Conservation (phyloP, 495 filamentous ascomycete genomes). For the Talaromyces ruber region DNA sequence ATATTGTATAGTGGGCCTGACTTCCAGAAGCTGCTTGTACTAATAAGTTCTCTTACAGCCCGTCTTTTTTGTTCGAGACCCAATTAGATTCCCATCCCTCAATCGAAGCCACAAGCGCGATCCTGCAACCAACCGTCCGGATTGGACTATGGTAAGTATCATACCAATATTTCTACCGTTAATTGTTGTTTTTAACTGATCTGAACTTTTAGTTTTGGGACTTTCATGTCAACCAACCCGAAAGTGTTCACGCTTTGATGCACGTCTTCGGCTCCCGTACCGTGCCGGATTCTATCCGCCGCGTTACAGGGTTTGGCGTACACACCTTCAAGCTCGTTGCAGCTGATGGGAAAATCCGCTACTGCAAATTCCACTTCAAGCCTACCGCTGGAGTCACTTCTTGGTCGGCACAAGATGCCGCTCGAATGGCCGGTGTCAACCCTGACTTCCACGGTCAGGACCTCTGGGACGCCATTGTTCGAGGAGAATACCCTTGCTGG, state of each 20-base stretch:
- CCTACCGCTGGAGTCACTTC: slow-evolving; percentile 55
- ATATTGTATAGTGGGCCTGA: slow-evolving; percentile 29
- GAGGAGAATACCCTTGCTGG: slow-evolving; percentile 23
- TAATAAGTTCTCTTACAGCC: background rate
- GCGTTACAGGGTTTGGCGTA: slow-evolving; percentile 56
- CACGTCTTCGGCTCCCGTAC: slow-evolving; percentile 59
- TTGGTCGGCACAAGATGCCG: slow-evolving; percentile 51
- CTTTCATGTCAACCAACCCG: slow-evolving; percentile 50
- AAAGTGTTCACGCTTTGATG: slow-evolving; percentile 60
- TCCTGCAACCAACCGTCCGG: slow-evolving; percentile 34
- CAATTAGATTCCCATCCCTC: slow-evolving; percentile 47
- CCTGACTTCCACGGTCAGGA: slow-evolving; percentile 22
- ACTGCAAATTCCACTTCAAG: slow-evolving; percentile 59
- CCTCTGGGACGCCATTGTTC: slow-evolving; percentile 20
- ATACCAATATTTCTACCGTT: background rate
- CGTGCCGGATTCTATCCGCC: slow-evolving; percentile 50
- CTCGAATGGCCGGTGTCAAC: slow-evolving; percentile 34
- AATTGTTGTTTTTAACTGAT: background rate
- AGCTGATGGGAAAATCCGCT: slow-evolving; percentile 50
- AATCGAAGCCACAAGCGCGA: slow-evolving; percentile 44
- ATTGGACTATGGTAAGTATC: slow-evolving; percentile 39
- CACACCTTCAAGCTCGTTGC: slow-evolving; percentile 61
- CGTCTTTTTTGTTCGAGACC: slow-evolving; percentile 47
- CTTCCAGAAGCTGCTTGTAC: background rate
- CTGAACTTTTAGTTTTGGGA: slow-evolving; percentile 43